These are phyloP conservation scores for Lactifluus echinatus DNA, from an alignment of 768 basidiomycete species.

Conservation along the genomic window DNA sequence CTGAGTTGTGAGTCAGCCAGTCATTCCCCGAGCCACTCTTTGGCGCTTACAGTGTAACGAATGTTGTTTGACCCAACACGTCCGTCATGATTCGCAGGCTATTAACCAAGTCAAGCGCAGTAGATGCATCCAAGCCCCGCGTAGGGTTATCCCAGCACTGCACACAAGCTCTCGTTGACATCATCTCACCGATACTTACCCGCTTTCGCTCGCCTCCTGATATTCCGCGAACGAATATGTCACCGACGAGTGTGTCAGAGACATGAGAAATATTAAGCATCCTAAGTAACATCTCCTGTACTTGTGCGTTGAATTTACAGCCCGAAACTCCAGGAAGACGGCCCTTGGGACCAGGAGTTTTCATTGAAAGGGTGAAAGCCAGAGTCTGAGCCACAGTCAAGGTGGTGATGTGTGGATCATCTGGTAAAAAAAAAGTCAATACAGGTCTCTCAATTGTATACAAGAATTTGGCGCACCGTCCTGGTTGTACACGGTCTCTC, in stretches of 20 bases:
- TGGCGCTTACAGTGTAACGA: conserved; percentile 57
- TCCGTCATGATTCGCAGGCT: conserved; percentile 78
- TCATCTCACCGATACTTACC: conserved; percentile 80
- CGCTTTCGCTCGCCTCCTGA: conserved; percentile 77
- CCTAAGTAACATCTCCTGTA: conserved; percentile 55
- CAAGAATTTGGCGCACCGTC: conserved; percentile 40
- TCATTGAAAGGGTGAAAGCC: conserved; percentile 59
- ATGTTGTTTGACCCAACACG: conserved; percentile 68
- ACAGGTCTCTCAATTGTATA: conserved; percentile 15
- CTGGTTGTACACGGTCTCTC: conserved; percentile 72
- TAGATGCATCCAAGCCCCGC: conserved; percentile 75
- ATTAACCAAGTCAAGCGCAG: conserved; percentile 79
- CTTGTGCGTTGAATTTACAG: conserved; percentile 45
- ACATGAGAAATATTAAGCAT: conserved; percentile 87
- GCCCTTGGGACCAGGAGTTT: conserved; percentile 66
- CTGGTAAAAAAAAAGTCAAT: conserved; percentile 32
- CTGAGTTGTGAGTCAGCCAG: conserved; percentile 16
- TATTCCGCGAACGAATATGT: conserved; percentile 78
- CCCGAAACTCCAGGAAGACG: conserved; percentile 60
- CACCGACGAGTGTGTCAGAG: conserved; percentile 67
- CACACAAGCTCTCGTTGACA: conserved; percentile 71
- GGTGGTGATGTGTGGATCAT: conserved; percentile 76
- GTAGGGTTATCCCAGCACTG: conserved; percentile 84
- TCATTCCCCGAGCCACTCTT: neutral
- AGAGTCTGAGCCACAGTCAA: conserved; percentile 75